Base-by-base conservation (phyloP, 179 eudicot genomes). In the Heliamphora pulchella region DNA sequence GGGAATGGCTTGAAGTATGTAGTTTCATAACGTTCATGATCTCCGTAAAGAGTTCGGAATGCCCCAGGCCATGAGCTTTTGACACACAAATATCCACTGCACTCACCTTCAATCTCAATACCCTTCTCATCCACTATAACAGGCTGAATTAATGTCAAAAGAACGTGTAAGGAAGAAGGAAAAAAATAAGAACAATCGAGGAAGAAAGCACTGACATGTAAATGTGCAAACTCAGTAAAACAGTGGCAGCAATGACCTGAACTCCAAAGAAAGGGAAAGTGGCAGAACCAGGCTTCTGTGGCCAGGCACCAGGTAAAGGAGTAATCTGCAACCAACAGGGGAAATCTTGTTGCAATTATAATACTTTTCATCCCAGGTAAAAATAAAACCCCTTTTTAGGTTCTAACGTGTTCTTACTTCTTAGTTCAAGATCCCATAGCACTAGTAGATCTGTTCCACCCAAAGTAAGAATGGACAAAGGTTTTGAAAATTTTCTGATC, bases 211-310 rank as follows among this genome's bases (percentile, higher is more conserved):
- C 14, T 22, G 44, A 55, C 0, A 20, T 53, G 68, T 80, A 8
- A 57, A 58, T 44, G 14, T 8, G 43, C 62, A 62, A 15, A 72
- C 58, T 31, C 51, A 64, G n/a, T 54, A 55, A 20, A n/a, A 54
- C 9, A 67, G 62, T n/a, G 58, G 18, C 14, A 79, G 77, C 55
- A 69, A 81, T 71, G 75, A 96, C 99, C 99, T 92, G 96, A 87
- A 94, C 97, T 75, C 99, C 99, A 79, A 96, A 96, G 90, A 96
- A 96, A 57, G 99, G 99, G 80, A 87, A 94, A 58, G 99, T 93
- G n/a, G 98, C 99, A 79, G 98, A 96, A 79, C 99, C 99, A 43
- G 99, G 99, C 88, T 94, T 96, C 86, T 92, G 98, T n/a, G 98
- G 91, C 96, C 96, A 96, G 31, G 97, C 99, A 82, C 99, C 99